Conservation (phyloP, 345 rosid species). For the Aquilaria yunnanensis region DNA sequence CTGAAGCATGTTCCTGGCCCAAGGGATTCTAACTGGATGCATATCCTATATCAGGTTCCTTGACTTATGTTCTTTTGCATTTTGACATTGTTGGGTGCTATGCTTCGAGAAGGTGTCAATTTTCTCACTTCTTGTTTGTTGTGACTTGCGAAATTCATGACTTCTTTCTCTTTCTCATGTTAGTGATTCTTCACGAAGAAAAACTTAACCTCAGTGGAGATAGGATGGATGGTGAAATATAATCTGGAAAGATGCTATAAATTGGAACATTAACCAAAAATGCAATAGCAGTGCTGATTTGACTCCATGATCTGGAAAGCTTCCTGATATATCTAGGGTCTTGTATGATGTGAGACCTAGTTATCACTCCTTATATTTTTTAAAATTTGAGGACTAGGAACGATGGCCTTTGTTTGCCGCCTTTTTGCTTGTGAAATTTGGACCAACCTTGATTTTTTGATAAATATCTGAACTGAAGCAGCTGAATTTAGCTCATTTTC, state of each 20-base stretch:
- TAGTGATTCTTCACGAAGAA: conserved; percentile 1
- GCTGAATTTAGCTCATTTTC: no score
- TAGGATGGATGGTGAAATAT: no score
- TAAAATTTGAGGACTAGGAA: no score
- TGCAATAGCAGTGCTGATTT: no score
- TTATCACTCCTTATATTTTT: no score
- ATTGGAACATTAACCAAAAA: no score
- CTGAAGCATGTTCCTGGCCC: conserved; percentile 96
- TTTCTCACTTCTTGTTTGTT: background rate
- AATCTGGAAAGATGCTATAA: no score
- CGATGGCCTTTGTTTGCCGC: no score
- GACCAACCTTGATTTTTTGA: background rate
- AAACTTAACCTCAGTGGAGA: background rate
- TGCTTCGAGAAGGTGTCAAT: background rate
- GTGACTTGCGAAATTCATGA: no score
- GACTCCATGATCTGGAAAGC: no score
- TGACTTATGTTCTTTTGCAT: conserved; percentile 5
- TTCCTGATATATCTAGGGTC: no score
- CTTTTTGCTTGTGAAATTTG: background rate
- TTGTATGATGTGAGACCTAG: background rate
- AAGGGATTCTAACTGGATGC: conserved; percentile 96
- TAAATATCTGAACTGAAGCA: no score
- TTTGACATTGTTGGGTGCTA: background rate
- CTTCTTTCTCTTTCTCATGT: background rate
- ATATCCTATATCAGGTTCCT: conserved; percentile 83